Evolutionary conservation across 257 asterid genomes (phyloP).

Genomic region (Solanum megistacrolobum): DNA sequence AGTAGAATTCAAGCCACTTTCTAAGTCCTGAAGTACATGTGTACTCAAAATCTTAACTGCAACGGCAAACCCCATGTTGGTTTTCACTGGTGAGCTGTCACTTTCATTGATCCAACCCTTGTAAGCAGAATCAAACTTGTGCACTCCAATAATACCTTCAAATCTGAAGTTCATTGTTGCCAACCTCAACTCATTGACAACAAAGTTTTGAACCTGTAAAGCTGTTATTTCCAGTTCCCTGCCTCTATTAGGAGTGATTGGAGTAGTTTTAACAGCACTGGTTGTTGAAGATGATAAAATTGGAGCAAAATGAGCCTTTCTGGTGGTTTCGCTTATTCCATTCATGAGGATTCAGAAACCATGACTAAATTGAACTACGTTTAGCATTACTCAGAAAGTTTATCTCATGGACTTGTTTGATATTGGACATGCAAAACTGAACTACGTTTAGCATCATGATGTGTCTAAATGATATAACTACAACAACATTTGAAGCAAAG

Average conservation of each 20-base stretch:
- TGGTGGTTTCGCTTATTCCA: constrained; percentile 49
- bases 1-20: constrained; percentile 56
- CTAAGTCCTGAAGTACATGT: constrained; percentile 80
- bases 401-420: too few species aligned
- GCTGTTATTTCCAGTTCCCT: constrained; percentile 55
- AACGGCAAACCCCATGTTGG: constrained; percentile 59
- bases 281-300: background rate
- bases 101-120: constrained; percentile 37
- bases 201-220: constrained; percentile 62
- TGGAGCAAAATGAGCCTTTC: constrained; percentile 49
- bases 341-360: background rate
- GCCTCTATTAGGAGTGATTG: constrained; percentile 56
- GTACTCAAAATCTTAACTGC: constrained; percentile 79
- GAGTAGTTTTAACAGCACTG: constrained; percentile 21
- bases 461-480: background rate
- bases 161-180: constrained; percentile 66
- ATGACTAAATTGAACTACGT: background rate
- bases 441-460: background rate
- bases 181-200: constrained; percentile 48
- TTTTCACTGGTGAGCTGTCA: constrained; percentile 52
- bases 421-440: background rate
- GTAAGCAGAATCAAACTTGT: constrained; percentile 35
- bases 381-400: background rate
- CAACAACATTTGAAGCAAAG: too few species aligned
- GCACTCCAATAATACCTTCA: constrained; percentile 67